Conservation (phyloP, 1,284 basidiomycete species). For the Athelia sp. region DNA sequence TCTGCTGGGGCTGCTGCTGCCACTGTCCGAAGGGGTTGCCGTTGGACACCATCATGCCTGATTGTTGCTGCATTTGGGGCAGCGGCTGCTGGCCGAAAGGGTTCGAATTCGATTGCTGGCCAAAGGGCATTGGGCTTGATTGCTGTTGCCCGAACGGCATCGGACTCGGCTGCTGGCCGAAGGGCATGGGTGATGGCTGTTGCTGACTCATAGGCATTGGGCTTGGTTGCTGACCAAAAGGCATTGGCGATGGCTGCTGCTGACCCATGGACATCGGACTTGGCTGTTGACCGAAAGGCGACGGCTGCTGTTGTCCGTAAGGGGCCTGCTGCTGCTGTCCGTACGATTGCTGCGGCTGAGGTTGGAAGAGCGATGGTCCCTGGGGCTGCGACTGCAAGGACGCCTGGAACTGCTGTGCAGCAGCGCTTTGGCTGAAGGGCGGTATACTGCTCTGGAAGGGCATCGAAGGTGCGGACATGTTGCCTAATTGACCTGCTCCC, state of each 20-base stretch:
- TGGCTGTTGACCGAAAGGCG: too few relatives aligned
- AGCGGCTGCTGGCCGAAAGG: constrained; percentile 8
- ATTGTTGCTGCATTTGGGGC: background rate
- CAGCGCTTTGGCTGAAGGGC: constrained; percentile 6
- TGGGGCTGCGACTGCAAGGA: too few relatives aligned
- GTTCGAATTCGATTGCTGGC: constrained; percentile 6
- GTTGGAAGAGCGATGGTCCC: background rate
- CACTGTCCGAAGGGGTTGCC: background rate
- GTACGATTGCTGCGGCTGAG: constrained; percentile 7
- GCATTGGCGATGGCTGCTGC: background rate
- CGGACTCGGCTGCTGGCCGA: constrained; percentile 1
- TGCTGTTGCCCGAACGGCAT: background rate
- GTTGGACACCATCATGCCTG: background rate
- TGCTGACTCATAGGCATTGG: constrained; percentile 1
- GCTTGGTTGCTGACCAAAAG: constrained; percentile 1
- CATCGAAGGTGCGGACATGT: too few relatives aligned
- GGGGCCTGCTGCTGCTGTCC: background rate
- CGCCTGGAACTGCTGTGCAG: constrained; percentile 4
- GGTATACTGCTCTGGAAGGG: background rate
- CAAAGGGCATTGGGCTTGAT: constrained; percentile 2
- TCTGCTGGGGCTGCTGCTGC: constrained; percentile 1
- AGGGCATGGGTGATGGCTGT: background rate
- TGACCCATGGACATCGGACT: too few relatives aligned
- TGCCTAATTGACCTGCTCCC: background rate
- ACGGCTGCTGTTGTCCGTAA: too few relatives aligned